Percentiles rank a stretch among this genome's conserved stretches.
Evolutionary conservation across 169 alveolate genomes (phyloP).

Genomic region (Cryptosporidium canis): DNA sequence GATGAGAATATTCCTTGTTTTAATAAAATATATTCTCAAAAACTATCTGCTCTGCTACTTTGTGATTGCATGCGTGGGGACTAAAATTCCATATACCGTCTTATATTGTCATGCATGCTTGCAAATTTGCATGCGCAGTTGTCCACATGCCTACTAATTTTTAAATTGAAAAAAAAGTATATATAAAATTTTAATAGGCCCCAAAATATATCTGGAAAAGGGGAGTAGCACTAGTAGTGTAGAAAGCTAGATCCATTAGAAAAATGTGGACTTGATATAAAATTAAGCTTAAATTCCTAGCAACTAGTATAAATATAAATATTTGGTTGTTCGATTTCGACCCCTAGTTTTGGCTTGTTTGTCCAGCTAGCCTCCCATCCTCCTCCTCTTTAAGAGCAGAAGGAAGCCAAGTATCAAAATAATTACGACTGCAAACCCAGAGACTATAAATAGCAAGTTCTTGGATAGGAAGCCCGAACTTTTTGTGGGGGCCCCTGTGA

Average conservation of each 20-base stretch:
- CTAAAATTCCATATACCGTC: slow-evolving; percentile 37
- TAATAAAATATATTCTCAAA: not conserved
- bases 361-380: not conserved
- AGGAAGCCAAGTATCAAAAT: not conserved
- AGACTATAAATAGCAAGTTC: not conserved
- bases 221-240: too few relatives aligned
- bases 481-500: not conserved
- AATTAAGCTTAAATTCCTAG: too few relatives aligned
- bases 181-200: not conserved
- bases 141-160: slow-evolving; percentile 5
- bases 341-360: too few relatives aligned
- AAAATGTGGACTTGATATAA: too few relatives aligned
- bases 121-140: slow-evolving; percentile 50
- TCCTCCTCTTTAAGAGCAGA: not conserved
- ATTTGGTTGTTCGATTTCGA: too few relatives aligned
- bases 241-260: too few relatives aligned
- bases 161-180: not conserved
- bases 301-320: too few relatives aligned
- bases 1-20: slow-evolving; percentile 29
- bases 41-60: not conserved
- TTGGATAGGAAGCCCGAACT: not conserved
- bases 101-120: slow-evolving; percentile 27
- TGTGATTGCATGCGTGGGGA: slow-evolving; percentile 42
- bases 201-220: not conserved
- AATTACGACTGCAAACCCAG: not conserved